Percentiles rank a stretch among this genome's conserved stretches.
phyloP scores from a whole-genome alignment of 2,329 filamentous ascomycete species.

The Fusarium verticillioides region DNA sequence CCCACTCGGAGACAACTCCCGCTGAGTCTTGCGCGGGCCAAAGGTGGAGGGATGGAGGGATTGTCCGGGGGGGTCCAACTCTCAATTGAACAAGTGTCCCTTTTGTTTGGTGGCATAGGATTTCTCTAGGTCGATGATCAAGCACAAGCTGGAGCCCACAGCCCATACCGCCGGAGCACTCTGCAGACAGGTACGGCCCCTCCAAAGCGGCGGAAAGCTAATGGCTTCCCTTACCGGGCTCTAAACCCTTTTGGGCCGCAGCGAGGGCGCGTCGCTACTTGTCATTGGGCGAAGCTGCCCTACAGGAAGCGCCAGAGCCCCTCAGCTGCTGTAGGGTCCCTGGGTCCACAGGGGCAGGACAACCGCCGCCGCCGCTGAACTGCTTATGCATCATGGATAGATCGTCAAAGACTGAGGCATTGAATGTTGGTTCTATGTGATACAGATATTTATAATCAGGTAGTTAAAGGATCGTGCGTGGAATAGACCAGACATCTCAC shows the following conservation, averaged over 20 bases:
- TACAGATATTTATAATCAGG: not conserved
- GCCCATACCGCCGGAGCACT: constrained; percentile 26
- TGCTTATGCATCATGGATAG: constrained; percentile 1
- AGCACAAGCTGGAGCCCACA: not conserved
- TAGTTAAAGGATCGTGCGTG: not conserved
- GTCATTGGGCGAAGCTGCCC: constrained; percentile 27
- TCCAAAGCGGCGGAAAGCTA: constrained; percentile 28
- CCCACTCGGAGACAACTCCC: constrained; percentile 38
- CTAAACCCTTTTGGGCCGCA: constrained; percentile 15
- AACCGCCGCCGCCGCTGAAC: constrained; percentile 2
- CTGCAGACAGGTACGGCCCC: constrained; percentile 25
- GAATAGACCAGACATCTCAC: not conserved
- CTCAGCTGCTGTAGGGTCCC: constrained; percentile 31
- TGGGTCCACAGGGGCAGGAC: constrained; percentile 10
- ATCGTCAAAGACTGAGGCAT: constrained; percentile 2
- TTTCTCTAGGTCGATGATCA: constrained; percentile 15
- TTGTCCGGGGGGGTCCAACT: constrained; percentile 11
- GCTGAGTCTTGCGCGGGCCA: constrained; percentile 9
- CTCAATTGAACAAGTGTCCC: constrained; percentile 60
- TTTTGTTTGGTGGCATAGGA: constrained; percentile 43
- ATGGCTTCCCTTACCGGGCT: constrained; percentile 10
- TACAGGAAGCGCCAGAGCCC: constrained; percentile 33
- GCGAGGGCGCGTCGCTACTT: not conserved
- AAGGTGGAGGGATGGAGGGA: constrained; percentile 18
- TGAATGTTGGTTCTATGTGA: not conserved